Percentiles rank a stretch among this genome's conserved stretches.
Conservation (phyloP, 2,329 filamentous ascomycete species). For the Tympanopsis confertula region DNA sequence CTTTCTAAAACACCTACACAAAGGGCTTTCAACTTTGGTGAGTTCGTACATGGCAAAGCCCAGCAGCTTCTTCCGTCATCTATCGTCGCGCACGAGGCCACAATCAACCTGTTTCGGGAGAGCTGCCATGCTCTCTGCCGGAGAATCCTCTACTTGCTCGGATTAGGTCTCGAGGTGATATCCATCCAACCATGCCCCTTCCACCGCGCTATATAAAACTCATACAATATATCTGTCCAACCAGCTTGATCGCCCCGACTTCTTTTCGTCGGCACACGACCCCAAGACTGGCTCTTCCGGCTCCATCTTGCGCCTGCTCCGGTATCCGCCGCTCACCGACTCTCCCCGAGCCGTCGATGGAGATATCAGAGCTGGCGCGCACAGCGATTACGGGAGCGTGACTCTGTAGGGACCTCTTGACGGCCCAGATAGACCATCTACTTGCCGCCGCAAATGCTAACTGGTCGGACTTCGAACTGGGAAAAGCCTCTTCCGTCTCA, state of each 20-base stretch:
- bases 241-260: slow-evolving; percentile 33
- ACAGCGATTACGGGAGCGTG: slow-evolving; percentile 72
- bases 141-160: slow-evolving; percentile 65
- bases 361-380: slow-evolving; percentile 78
- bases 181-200: slow-evolving; percentile 4
- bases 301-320: slow-evolving; percentile 58
- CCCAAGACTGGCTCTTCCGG: slow-evolving; percentile 32
- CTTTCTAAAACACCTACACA: no score
- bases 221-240: background rate
- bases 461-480: no score
- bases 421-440: no score
- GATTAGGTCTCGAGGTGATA: slow-evolving; percentile 58
- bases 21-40: slow-evolving; percentile 88
- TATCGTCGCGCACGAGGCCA: slow-evolving; percentile 44
- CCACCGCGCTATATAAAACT: slow-evolving; percentile 2
- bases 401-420: no score
- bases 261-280: slow-evolving; percentile 42
- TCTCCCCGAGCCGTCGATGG: slow-evolving; percentile 28
- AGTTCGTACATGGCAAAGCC: slow-evolving; percentile 57
- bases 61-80: slow-evolving; percentile 66
- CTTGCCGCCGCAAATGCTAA: no score
- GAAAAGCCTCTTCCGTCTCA: slow-evolving; percentile 67
- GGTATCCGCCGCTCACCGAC: slow-evolving; percentile 48
- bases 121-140: slow-evolving; percentile 64
- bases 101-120: slow-evolving; percentile 55